Conservation (phyloP, 75 land plant species). For the Pseudotsuga menziesii region DNA sequence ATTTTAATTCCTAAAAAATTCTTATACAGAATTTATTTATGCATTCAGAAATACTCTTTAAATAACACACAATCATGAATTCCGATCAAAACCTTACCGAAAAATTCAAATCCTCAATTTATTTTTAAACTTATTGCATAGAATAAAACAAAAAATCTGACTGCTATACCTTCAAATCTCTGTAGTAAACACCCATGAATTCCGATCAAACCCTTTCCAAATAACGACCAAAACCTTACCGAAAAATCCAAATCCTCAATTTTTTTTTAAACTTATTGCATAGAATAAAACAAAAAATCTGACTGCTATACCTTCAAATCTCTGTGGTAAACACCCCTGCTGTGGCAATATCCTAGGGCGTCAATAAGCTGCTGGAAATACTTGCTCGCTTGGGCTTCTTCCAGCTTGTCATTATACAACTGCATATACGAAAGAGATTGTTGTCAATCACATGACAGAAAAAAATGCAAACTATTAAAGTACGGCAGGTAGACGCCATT, state of each 20-base stretch:
- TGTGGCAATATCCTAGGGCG: constrained; percentile 66
- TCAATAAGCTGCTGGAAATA: constrained; percentile 76
- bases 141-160: background rate
- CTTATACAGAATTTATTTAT: too few species aligned
- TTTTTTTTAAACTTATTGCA: too few species aligned
- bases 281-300: too few species aligned
- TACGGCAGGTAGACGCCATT: background rate
- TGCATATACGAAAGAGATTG: background rate
- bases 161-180: constrained; percentile 65
- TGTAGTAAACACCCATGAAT: constrained; percentile 69
- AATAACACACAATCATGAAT: too few species aligned
- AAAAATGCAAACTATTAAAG: background rate
- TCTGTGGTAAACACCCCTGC: constrained; percentile 67
- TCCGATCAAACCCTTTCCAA: too few species aligned
- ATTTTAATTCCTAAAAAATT: too few species aligned
- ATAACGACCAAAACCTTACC: too few species aligned
- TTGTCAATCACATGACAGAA: background rate
- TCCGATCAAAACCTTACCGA: too few species aligned
- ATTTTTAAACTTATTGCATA: too few species aligned
- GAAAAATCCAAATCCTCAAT: too few species aligned
- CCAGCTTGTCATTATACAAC: constrained; percentile 44
- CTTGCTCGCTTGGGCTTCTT: constrained; percentile 44
- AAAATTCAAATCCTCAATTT: too few species aligned
- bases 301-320: constrained; percentile 63
- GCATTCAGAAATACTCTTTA: too few species aligned